phyloP scores from a whole-genome alignment of 176 grass and related monocot genomes.

The Themeda triandra region DNA sequence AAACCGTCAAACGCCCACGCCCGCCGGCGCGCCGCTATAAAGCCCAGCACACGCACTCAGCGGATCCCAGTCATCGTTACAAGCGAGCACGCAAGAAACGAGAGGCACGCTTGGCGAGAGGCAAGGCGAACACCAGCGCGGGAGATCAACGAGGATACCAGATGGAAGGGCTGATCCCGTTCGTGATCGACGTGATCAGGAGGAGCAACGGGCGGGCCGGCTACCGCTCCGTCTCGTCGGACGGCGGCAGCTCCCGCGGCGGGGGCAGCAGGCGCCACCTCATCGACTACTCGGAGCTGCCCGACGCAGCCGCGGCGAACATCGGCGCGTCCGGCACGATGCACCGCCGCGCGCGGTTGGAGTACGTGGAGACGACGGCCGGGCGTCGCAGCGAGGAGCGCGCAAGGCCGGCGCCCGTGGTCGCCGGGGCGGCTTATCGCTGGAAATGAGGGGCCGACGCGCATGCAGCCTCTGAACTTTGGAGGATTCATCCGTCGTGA shows the following conservation, averaged over 20 bases:
- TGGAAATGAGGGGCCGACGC: conserved; percentile 15
- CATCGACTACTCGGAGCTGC: conserved; percentile 38
- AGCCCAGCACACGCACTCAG: not conserved
- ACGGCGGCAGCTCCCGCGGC: conserved; percentile 41
- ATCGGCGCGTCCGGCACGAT: not conserved
- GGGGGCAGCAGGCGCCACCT: conserved; percentile 40
- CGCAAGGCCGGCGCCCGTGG: not conserved
- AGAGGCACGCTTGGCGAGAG: not conserved
- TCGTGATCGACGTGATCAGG: conserved; percentile 75
- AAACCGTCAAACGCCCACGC: not conserved
- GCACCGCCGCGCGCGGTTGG: conserved; percentile 31
- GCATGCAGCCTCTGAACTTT: not conserved
- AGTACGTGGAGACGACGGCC: conserved; percentile 13
- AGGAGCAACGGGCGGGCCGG: conserved; percentile 30
- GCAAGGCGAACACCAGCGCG: not conserved
- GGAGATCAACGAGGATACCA: not conserved
- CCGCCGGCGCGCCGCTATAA: conserved; percentile 15
- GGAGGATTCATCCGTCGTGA: not conserved
- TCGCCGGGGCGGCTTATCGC: conserved; percentile 6
- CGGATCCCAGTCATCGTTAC: not conserved
- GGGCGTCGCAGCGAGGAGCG: conserved; percentile 3
- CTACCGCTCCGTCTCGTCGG: conserved; percentile 48
- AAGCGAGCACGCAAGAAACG: not conserved
- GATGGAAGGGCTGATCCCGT: conserved; percentile 79
- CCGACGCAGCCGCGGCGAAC: not conserved